Base-by-base conservation (phyloP, 2,329 filamentous ascomycete genomes). In the Alternaria dauci region DNA sequence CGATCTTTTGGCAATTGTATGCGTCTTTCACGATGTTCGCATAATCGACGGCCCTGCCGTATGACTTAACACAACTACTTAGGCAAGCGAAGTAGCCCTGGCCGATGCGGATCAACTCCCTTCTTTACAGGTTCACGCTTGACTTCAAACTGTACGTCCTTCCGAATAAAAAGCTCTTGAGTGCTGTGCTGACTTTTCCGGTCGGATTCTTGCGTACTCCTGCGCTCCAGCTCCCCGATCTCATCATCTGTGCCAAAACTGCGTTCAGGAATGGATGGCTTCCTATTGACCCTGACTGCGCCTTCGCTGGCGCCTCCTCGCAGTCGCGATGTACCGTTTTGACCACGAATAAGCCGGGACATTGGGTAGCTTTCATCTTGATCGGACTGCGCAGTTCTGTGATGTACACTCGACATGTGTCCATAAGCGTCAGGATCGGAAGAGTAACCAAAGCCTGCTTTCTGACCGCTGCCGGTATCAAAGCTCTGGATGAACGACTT, bases 151-250 rank as follows among this genome's bases (percentile, higher is more conserved):
- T 23, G 20, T 23, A 23, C 20, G 20, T 23, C 20, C 20, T 23
- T 23, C 20, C 20, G 20, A 23, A 23, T 23, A 23, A 23, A 23
- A 23, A 23, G 68, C 52, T 72, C 69, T 38, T 71, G 68, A 4
- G 59, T 67, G n/a, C 68, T 71, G 14, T 54, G 62, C n/a, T 70
- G 53, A n/a, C n/a, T n/a, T n/a, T n/a, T n/a, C n/a, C n/a, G n/a
- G 16, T 71, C 62, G 2, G 61, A 56, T 9, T 65, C 65, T 26
- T 26, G 42, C 9, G 42, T 44, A 28, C 42, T 30, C 25, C 5
- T 30, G 14, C 42, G 42, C 0, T 46, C 42, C 16, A 5, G 18
- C 38, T 41, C 38, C n/a, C 38, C 38, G 8, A 20, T 41, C 2
- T 7, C 38, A 23, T 41, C 38, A 12, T 41, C 38, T 25, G 39